Conservation (phyloP, 169 alveolate genomes). For the Miamiensis avidus region DNA sequence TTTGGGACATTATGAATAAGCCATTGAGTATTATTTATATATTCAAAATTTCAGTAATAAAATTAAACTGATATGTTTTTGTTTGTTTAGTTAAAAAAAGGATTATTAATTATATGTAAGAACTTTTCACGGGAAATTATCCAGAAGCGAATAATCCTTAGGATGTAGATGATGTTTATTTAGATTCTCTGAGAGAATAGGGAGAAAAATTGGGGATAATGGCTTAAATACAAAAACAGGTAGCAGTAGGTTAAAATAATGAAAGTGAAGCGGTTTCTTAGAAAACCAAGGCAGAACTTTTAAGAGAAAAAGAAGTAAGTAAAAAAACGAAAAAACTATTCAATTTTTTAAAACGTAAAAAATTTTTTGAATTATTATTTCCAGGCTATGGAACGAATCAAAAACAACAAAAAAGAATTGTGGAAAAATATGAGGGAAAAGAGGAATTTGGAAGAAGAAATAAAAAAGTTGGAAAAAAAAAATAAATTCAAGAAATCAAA, state of each 20-base stretch:
- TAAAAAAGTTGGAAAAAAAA: slow-evolving; percentile 42
- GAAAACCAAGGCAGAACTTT: slow-evolving; percentile 41
- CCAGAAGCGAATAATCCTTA: slow-evolving; percentile 49
- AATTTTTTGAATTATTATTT: no score
- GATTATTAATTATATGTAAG: slow-evolving; percentile 67
- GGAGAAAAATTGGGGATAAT: slow-evolving; percentile 74
- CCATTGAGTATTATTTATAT: slow-evolving; percentile 60
- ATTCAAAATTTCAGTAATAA: no score
- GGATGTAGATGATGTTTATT: slow-evolving; percentile 83
- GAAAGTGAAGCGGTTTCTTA: slow-evolving; percentile 24
- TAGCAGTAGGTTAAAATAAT: slow-evolving; percentile 10
- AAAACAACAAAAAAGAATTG: slow-evolving; percentile 54
- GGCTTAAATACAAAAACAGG: slow-evolving; percentile 53
- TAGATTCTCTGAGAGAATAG: slow-evolving; percentile 78
- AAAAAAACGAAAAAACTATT: no score
- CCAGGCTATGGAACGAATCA: background rate
- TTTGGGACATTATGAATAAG: slow-evolving; percentile 76
- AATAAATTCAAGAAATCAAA: background rate
- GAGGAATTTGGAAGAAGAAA: slow-evolving; percentile 50
- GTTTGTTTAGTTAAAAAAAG: slow-evolving; percentile 60
- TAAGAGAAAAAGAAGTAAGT: background rate
- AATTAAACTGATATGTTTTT: no score
- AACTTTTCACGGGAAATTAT: slow-evolving; percentile 67
- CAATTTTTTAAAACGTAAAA: no score
- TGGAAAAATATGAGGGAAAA: slow-evolving; percentile 32